These are phyloP conservation scores for Litchi chinensis DNA, from an alignment of 345 rosid genomes.

Conservation along the genomic window DNA sequence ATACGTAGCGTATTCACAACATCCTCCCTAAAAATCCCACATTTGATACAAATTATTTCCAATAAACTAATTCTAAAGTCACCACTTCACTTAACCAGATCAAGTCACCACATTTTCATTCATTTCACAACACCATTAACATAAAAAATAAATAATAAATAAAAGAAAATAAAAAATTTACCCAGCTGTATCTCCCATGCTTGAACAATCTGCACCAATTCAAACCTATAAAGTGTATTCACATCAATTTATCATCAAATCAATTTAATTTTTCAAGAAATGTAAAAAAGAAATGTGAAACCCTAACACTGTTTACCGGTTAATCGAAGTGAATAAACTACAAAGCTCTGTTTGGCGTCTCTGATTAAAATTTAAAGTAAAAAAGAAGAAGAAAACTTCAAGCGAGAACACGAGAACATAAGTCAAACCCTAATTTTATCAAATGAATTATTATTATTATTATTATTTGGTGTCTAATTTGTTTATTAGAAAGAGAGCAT, in stretches of 20 bases:
- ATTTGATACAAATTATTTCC: not conserved
- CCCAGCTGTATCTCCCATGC: constrained; percentile 17
- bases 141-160: not conserved
- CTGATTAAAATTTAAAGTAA: not conserved
- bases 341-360: not conserved
- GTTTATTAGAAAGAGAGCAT: not conserved
- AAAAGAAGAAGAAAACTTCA: not conserved
- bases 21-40: constrained; percentile 56
- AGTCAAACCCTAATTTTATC: not conserved
- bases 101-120: not conserved
- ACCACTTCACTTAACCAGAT: not conserved
- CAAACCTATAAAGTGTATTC: not conserved
- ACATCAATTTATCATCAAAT: not conserved
- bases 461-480: not conserved
- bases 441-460: not conserved
- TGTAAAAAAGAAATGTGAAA: not conserved
- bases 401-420: not conserved
- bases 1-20: constrained; percentile 59
- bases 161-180: not conserved
- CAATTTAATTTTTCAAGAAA: not conserved
- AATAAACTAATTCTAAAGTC: not conserved
- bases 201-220: not conserved
- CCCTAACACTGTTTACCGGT: not conserved
- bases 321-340: not conserved
- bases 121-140: not conserved